Evolutionary conservation across 768 basidiomycete genomes (phyloP), one percentile per base, ranked within the genome.

Genomic region (Mycena galopus): DNA sequence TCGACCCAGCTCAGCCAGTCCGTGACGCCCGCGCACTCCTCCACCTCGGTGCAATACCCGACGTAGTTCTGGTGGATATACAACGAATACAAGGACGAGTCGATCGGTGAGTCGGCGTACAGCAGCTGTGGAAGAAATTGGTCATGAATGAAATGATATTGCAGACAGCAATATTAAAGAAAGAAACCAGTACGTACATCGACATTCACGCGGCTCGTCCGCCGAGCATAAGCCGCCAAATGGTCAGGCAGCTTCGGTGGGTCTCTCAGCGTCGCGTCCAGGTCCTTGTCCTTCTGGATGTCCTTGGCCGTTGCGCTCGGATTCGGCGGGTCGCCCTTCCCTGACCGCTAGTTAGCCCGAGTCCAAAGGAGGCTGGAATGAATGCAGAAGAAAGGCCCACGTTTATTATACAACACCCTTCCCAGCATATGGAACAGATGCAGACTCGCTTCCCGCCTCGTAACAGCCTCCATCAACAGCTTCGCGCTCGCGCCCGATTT

Each of bases 61-160:
- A 92, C 88, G 75, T 97, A 96, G 78, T 98, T 99, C 80, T 99
- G 96, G 75, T 99, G 98, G 11, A 97, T 86, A 79, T 98, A 99
- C 9, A 97, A 81, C 3, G 93, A 92, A 73, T 96, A 93, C 2
- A 98, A 84, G 2, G 94, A 95, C 1, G 95, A 91, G 81, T 99
- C 98, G 65, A 99, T 93, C 0, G 97, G 96, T 0, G 94, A 94
- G 78, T 96, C 93, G 1, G 92, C 89, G 78, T 93, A 94, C 4
- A 98, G 82, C 14, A 80, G 79, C 96, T 96, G 58, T n/a, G 44
- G 11, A 44, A 59, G 19, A 51, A 64, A 57, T 39, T 44, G 17
- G 32, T 71, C 21, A 63, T 47, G 9, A 27, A 51, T 55, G 33
- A 4, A 14, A 35, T n/a, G n/a, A 12, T 47, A 35, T 27, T 44